Conservation (phyloP, 768 basidiomycete genomes). For the Lactarius akahatsu region DNA sequence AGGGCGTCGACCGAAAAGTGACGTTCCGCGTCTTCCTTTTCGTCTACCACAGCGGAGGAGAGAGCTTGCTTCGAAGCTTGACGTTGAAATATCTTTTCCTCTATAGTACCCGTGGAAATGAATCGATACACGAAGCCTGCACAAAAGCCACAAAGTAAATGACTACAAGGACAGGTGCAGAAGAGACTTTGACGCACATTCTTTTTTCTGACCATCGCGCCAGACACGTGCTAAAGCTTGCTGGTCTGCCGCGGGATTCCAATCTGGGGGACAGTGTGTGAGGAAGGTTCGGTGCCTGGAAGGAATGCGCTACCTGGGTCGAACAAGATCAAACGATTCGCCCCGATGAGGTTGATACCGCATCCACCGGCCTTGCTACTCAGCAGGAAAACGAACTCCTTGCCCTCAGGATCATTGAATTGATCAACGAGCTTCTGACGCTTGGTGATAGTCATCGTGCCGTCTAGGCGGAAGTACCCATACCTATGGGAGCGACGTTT, state of each 20-base stretch:
- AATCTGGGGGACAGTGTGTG: slow-evolving; percentile 52
- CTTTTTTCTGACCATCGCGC: slow-evolving; percentile 99
- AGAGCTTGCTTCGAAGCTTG: slow-evolving; percentile 96
- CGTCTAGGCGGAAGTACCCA: slow-evolving; percentile 88
- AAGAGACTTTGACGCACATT: slow-evolving; percentile 58
- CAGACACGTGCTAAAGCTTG: slow-evolving; percentile 98
- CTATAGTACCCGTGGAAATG: slow-evolving; percentile 94
- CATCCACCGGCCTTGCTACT: slow-evolving; percentile 96
- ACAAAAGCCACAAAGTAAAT: slow-evolving; percentile 8
- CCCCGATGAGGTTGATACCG: slow-evolving; percentile 96
- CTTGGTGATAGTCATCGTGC: slow-evolving; percentile 89
- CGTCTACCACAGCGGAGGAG: slow-evolving; percentile 97
- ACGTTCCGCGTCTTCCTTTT: slow-evolving; percentile 91
- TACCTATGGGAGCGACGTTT: slow-evolving; percentile 53
- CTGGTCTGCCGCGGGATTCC: slow-evolving; percentile 98
- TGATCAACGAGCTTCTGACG: slow-evolving; percentile 95
- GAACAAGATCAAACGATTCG: slow-evolving; percentile 92
- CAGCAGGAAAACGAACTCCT: slow-evolving; percentile 91
- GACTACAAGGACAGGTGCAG: slow-evolving; percentile 1
- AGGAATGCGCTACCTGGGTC: slow-evolving; percentile 69
- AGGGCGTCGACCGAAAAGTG: slow-evolving; percentile 92
- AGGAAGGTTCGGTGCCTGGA: slow-evolving; percentile 6
- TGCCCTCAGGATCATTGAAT: slow-evolving; percentile 90
- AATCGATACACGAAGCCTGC: slow-evolving; percentile 97
- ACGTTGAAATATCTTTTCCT: slow-evolving; percentile 98